Percentiles rank a stretch among this genome's conserved stretches.
Evolutionary conservation across 148 eudicot genomes (phyloP).

Genomic region (Gaultheria prostrata): DNA sequence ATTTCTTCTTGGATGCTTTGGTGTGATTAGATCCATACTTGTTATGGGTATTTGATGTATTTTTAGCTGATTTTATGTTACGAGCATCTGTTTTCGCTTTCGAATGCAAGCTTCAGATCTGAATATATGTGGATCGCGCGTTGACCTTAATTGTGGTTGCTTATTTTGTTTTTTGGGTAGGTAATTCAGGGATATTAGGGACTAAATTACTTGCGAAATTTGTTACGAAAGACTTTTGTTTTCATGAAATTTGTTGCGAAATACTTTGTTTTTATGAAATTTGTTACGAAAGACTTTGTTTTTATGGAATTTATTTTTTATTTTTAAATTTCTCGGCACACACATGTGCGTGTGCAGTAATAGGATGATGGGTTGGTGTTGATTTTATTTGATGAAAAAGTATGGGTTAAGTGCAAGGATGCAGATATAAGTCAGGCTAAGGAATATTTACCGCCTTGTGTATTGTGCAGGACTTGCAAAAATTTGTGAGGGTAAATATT

Average conservation of each 20-base stretch:
- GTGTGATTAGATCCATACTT: not conserved
- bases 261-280: not conserved
- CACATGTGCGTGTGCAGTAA: not conserved
- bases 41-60: not conserved
- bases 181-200: not conserved
- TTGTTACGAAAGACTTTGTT: not conserved
- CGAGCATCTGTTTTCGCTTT: not conserved
- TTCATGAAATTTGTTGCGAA: not conserved
- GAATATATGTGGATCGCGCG: not conserved
- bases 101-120: slow-evolving; percentile 7
- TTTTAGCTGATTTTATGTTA: not conserved
- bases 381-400: not conserved
- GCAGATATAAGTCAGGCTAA: not conserved
- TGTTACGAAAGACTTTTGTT: not conserved
- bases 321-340: not conserved
- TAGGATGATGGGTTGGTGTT: not conserved
- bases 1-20: not conserved
- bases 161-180: not conserved
- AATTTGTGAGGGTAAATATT: no score
- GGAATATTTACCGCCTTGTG: not conserved
- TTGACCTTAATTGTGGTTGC: not conserved
- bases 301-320: no score
- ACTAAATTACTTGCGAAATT: not conserved
- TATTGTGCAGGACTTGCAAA: no score
- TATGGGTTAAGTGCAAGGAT: not conserved